These are phyloP conservation scores for Theileria sp. DNA, from an alignment of 169 alveolate species.

Conservation along the genomic window DNA sequence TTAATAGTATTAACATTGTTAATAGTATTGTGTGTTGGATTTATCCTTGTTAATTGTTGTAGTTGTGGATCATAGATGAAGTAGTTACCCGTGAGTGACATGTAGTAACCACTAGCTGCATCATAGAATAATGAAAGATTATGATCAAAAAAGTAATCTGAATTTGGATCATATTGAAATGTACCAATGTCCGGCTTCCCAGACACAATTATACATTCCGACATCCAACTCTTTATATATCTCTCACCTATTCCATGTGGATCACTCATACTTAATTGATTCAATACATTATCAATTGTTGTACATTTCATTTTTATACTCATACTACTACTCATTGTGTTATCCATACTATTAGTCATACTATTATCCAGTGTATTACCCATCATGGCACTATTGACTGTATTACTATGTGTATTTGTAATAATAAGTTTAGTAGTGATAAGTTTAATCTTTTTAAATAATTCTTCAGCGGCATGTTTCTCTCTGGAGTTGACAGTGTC, in stretches of 20 bases:
- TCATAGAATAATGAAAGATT: constrained; percentile 65
- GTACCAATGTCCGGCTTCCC: constrained; percentile 60
- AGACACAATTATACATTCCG: constrained; percentile 11
- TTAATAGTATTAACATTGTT: too few species aligned
- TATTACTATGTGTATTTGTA: too few species aligned
- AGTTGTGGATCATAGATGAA: constrained; percentile 66
- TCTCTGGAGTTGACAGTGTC: constrained; percentile 51
- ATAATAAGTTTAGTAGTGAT: neutral
- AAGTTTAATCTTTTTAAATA: constrained; percentile 24
- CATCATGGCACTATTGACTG: too few species aligned
- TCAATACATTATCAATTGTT: neutral
- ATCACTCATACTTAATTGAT: neutral
- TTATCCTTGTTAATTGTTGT: constrained; percentile 33
- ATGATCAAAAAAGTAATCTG: constrained; percentile 54
- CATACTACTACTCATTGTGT: neutral
- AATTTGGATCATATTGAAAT: constrained; percentile 27
- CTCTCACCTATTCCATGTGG: constrained; percentile 23
- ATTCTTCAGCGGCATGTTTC: constrained; percentile 61
- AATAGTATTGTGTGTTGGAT: too few species aligned
- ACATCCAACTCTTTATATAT: constrained; percentile 40
- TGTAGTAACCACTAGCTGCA: constrained; percentile 71
- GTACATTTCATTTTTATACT: neutral
- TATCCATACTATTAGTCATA: too few species aligned
- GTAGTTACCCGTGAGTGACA: constrained; percentile 69
- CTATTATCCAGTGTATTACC: too few species aligned